Evolutionary conservation across 1,284 basidiomycete species (phyloP).

Genomic region (Boletus smithii): DNA sequence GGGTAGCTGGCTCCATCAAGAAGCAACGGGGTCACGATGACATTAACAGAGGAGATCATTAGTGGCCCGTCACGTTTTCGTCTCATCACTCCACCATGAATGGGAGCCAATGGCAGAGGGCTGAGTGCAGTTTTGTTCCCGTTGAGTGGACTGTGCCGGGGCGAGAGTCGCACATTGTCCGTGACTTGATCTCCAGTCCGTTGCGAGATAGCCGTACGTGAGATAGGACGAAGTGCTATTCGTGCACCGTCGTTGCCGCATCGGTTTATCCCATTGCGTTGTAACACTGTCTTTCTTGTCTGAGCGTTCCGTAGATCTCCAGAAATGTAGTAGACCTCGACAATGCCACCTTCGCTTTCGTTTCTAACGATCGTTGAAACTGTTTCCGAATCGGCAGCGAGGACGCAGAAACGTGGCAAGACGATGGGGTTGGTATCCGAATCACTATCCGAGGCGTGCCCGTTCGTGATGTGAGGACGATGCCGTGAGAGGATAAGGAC

Average conservation of each 20-base stretch:
- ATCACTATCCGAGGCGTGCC: slow-evolving; percentile 32
- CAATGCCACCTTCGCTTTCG: slow-evolving; percentile 44
- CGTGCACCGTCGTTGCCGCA: slow-evolving; percentile 58
- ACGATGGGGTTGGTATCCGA: slow-evolving; percentile 46
- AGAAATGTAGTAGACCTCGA: slow-evolving; percentile 60
- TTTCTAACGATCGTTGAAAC: slow-evolving; percentile 56
- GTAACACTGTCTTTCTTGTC: slow-evolving; percentile 56
- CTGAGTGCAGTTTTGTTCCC: slow-evolving; percentile 17
- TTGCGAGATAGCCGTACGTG: slow-evolving; percentile 27
- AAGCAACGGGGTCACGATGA: slow-evolving; percentile 51
- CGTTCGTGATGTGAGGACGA: slow-evolving; percentile 23
- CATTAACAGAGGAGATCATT: slow-evolving; percentile 59
- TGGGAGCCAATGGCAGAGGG: slow-evolving; percentile 26
- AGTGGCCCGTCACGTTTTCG: slow-evolving; percentile 52
- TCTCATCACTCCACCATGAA: slow-evolving; percentile 19
- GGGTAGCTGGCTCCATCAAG: slow-evolving; percentile 32
- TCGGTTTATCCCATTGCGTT: slow-evolving; percentile 53
- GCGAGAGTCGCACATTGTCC: slow-evolving; percentile 27
- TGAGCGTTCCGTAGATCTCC: slow-evolving; percentile 58
- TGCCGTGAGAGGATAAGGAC: slow-evolving; percentile 55
- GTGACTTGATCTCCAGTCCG: slow-evolving; percentile 24
- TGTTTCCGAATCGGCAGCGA: slow-evolving; percentile 59
- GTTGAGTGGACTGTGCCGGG: slow-evolving; percentile 34
- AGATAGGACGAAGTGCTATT: slow-evolving; percentile 47
- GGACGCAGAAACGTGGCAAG: slow-evolving; percentile 65